Conservation (phyloP, 768 basidiomycete genomes). For the Pholiota microspora region DNA sequence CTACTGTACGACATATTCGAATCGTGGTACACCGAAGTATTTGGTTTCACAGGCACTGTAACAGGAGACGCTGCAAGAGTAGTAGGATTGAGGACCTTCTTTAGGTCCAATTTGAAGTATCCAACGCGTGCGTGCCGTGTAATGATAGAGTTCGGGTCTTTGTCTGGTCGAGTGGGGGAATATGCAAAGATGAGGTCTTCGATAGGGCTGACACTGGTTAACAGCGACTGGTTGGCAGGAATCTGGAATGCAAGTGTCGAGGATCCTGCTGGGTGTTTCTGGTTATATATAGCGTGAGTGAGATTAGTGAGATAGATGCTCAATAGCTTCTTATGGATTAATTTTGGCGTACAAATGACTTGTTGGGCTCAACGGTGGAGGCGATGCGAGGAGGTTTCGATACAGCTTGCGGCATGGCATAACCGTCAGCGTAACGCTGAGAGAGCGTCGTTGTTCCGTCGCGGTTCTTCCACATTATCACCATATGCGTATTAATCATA, state of each 20-base stretch:
- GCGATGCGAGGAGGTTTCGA: conserved; percentile 46
- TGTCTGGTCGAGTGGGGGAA: conserved; percentile 28
- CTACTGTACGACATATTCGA: conserved; percentile 17
- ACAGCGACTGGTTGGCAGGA: conserved; percentile 34
- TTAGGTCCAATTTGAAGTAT: conserved; percentile 32
- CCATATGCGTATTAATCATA: conserved; percentile 53
- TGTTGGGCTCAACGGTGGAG: conserved; percentile 30
- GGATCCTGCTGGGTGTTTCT: conserved; percentile 25
- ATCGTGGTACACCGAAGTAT: conserved; percentile 6
- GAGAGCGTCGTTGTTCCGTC: conserved; percentile 58
- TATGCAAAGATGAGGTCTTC: conserved; percentile 42
- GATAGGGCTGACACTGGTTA: conserved; percentile 22
- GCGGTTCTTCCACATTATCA: conserved; percentile 49
- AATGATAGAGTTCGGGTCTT: conserved; percentile 17
- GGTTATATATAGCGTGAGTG: not conserved
- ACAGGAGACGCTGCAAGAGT: conserved; percentile 7
- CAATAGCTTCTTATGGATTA: not conserved
- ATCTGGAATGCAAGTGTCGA: conserved; percentile 42
- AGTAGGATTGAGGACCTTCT: conserved; percentile 24
- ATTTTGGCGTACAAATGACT: conserved; percentile 28
- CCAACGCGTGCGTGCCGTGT: conserved; percentile 32
- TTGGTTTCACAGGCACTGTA: not conserved
- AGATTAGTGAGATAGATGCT: not conserved
- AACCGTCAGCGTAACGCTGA: conserved; percentile 49
- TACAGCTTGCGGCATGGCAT: conserved; percentile 45